Evolutionary conservation across 306 rosid species (phyloP).

Genomic region (Albizia julibrissin): DNA sequence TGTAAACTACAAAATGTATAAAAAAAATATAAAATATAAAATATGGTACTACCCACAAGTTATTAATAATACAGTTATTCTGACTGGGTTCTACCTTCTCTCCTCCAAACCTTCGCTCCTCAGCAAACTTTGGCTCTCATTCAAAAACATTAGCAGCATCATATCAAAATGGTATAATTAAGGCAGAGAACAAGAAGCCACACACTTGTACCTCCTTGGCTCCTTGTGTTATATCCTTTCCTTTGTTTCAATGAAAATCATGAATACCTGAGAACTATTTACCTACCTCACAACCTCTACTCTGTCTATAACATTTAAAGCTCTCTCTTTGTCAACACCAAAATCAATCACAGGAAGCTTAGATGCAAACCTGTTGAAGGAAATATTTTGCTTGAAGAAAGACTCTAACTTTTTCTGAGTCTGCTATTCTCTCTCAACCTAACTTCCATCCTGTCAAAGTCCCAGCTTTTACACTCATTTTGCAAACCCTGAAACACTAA

Average conservation of each 20-base stretch:
- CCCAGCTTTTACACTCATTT: conserved; percentile 71
- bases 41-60: not conserved
- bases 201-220: not conserved
- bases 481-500: too few relatives aligned
- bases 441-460: conserved; percentile 45
- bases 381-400: conserved; percentile 44
- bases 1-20: not conserved
- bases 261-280: conserved; percentile 20
- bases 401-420: conserved; percentile 55
- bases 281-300: conserved; percentile 45
- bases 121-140: too few relatives aligned
- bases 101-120: not conserved
- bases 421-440: conserved; percentile 36
- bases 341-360: conserved; percentile 59
- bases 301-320: conserved; percentile 62
- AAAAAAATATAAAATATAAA: too few relatives aligned
- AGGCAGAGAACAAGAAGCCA: not conserved
- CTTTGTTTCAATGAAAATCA: conserved; percentile 17
- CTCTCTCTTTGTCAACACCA: conserved; percentile 55
- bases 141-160: not conserved
- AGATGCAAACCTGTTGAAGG: conserved; percentile 50
- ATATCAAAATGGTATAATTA: not conserved
- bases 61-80: not conserved
- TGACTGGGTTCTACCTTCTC: not conserved
- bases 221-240: not conserved